These are phyloP conservation scores for Omphalotus guepiniiformis DNA, from an alignment of 768 basidiomycete species.

Conservation along the genomic window DNA sequence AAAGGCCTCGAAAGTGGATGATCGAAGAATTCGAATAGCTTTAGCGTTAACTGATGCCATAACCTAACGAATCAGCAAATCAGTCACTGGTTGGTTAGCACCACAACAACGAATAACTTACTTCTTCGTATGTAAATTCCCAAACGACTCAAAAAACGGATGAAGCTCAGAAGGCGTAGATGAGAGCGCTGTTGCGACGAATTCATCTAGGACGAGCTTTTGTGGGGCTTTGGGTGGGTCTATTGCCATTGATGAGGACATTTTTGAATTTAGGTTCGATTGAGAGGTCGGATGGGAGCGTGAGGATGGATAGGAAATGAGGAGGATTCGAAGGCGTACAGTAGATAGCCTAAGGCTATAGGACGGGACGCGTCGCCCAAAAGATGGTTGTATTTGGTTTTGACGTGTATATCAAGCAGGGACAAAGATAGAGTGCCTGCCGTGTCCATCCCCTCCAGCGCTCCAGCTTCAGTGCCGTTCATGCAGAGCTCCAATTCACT, in stretches of 20 bases:
- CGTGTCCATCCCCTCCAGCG: too few relatives aligned
- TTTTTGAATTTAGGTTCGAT: conserved; percentile 9
- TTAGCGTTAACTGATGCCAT: conserved; percentile 94
- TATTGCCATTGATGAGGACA: conserved; percentile 28
- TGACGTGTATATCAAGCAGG: too few relatives aligned
- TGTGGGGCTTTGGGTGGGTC: conserved; percentile 35
- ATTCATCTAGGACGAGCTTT: conserved; percentile 73
- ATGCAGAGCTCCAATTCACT: too few relatives aligned
- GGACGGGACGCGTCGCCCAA: background rate
- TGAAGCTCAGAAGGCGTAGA: conserved; percentile 69
- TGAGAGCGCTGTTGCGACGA: conserved; percentile 64
- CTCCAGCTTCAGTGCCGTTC: too few relatives aligned
- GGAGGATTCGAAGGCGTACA: background rate
- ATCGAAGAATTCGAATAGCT: conserved; percentile 83
- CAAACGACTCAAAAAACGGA: conserved; percentile 72
- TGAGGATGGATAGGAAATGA: background rate
- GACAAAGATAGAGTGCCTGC: too few relatives aligned
- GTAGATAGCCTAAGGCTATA: too few relatives aligned
- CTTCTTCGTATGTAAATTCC: conserved; percentile 67
- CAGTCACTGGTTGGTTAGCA: background rate
- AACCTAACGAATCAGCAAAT: conserved; percentile 46
- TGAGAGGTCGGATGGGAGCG: background rate
- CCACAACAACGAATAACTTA: conserved; percentile 31
- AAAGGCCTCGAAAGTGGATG: conserved; percentile 69
- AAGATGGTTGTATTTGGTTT: background rate